Conservation (phyloP, 345 rosid species). For the Fremontodendron californicum region DNA sequence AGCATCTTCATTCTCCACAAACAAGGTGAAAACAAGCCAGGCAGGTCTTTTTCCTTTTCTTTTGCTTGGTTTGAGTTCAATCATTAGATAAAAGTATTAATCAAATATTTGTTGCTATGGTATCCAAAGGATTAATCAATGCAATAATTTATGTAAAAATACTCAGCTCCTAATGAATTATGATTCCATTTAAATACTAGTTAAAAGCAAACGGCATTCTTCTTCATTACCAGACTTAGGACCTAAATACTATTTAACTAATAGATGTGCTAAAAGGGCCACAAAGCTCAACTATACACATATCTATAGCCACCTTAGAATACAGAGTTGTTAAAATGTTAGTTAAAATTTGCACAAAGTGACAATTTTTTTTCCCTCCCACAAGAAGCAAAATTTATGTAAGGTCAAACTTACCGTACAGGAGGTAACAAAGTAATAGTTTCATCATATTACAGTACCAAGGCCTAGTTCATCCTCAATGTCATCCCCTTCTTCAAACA, state of each 20-base stretch:
- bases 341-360: background rate
- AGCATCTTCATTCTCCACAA: background rate
- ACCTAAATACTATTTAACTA: background rate
- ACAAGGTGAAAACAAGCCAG: background rate
- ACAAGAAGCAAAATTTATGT: constrained; percentile 25
- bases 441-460: constrained; percentile 28
- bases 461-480: constrained; percentile 71
- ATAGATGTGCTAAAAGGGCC: background rate
- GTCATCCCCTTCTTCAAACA: constrained; percentile 90
- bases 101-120: background rate
- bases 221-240: background rate
- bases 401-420: constrained; percentile 31
- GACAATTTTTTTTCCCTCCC: background rate
- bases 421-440: no score
- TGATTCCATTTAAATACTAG: background rate
- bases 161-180: background rate
- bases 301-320: constrained; percentile 3
- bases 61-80: no score
- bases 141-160: background rate
- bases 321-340: background rate
- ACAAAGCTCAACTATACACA: background rate
- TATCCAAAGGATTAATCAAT: background rate
- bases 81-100: background rate
- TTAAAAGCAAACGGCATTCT: background rate
- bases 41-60: no score